Percentiles rank a stretch among this genome's conserved stretches.
These are phyloP conservation scores for Tricholoma saponaceum DNA, from an alignment of 768 basidiomycete genomes.

Conservation along the genomic window DNA sequence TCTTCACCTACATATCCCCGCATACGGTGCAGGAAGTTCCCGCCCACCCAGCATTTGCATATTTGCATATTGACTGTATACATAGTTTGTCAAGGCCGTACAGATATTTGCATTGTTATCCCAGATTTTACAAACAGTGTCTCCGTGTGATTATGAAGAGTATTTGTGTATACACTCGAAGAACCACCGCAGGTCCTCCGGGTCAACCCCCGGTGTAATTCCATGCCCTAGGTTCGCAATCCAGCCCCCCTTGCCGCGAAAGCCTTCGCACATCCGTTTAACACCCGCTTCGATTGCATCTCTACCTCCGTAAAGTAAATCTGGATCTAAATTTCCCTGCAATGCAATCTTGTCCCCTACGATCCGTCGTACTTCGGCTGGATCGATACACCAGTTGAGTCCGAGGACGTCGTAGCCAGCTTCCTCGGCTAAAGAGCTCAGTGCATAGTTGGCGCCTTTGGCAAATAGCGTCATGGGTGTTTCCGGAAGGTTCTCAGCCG, in stretches of 20 bases:
- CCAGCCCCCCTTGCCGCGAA: constrained; percentile 76
- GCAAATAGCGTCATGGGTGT: constrained; percentile 92
- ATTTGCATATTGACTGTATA: constrained; percentile 2
- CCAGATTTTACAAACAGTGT: background rate
- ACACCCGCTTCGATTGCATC: constrained; percentile 86
- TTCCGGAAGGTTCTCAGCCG: constrained; percentile 43
- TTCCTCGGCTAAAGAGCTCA: constrained; percentile 53
- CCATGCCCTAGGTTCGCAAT: constrained; percentile 97
- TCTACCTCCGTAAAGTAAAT: constrained; percentile 77
- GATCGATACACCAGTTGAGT: constrained; percentile 88
- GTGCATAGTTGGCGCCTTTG: constrained; percentile 84
- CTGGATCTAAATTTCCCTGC: constrained; percentile 95
- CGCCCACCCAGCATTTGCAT: background rate
- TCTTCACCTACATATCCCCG: background rate
- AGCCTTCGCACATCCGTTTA: constrained; percentile 76
- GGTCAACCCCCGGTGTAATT: constrained; percentile 92
- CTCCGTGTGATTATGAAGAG: constrained; percentile 33
- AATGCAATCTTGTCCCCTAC: constrained; percentile 63
- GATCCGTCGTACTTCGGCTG: constrained; percentile 59
- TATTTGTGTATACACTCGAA: constrained; percentile 87
- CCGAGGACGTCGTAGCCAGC: constrained; percentile 86
- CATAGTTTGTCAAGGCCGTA: background rate
- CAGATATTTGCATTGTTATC: background rate
- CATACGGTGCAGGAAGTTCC: background rate
- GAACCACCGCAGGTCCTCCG: constrained; percentile 90